Evolutionary conservation across 1,284 basidiomycete genomes (phyloP).

Genomic region (Moniliella sp.): DNA sequence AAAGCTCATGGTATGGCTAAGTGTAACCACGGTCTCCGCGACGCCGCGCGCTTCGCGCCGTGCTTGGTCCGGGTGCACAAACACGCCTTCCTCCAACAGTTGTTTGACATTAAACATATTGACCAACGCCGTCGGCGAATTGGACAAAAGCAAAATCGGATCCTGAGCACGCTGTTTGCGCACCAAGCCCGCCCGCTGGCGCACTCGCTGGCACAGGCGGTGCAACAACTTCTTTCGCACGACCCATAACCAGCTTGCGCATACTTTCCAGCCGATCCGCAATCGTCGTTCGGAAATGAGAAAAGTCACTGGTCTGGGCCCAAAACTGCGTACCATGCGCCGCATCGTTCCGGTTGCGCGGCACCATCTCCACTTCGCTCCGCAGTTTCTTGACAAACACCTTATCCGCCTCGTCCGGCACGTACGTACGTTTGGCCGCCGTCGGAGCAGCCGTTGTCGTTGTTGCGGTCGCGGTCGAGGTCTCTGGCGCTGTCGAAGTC

Average conservation of each 20-base stretch:
- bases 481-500: conserved; percentile 1
- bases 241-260: conserved; percentile 6
- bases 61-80: conserved; percentile 34
- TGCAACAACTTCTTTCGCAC: conserved; percentile 2
- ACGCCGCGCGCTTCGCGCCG: conserved; percentile 18
- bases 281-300: conserved; percentile 1
- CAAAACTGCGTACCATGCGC: conserved; percentile 8
- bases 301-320: conserved; percentile 3
- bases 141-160: conserved; percentile 89
- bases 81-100: conserved; percentile 73
- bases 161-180: conserved; percentile 33
- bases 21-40: conserved; percentile 16
- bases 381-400: conserved; percentile 25
- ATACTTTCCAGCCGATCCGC: conserved; percentile 4
- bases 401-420: conserved; percentile 17
- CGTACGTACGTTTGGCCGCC: conserved; percentile 17
- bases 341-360: conserved; percentile 18
- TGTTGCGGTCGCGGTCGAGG: not conserved
- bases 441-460: conserved; percentile 2
- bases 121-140: conserved; percentile 74
- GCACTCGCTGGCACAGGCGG: conserved; percentile 3
- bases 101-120: conserved; percentile 92
- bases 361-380: conserved; percentile 13
- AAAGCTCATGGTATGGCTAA: conserved; percentile 5
- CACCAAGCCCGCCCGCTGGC: not conserved